Evolutionary conservation across 805 yeast species (phyloP), one percentile per base, ranked within the genome.

Genomic region (Isabelozyma rhagii): DNA sequence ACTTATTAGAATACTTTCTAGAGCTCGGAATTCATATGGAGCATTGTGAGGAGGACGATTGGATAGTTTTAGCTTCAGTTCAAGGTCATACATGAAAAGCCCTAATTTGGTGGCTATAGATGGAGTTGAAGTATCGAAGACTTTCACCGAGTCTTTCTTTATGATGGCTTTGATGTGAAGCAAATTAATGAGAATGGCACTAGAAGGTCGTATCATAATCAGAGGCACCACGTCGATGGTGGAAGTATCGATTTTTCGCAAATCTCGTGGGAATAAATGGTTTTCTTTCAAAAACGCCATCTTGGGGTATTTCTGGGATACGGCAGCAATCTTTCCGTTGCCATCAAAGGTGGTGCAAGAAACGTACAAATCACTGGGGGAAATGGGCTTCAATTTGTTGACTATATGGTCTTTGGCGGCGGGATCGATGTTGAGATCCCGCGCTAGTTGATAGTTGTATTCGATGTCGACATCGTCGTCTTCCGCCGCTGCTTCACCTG

Each of bases 141-240:
- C 79, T 69, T 88, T 78, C 8, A 94, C 96, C 54, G 78, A 73
- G 59, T 93, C 89, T 41, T 81, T 78, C 58, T 87, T 88, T n/a
- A 94, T 82, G 44, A 94, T 75, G 1, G 97, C 98, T 55, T 94
- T 87, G 45, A 94, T 90, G 63, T 92, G 94, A 39, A 94, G 70
- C 60, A 94, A 68, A 62, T 91, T 92, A 45, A 94, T 83, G 47
- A 94, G 72, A 15, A 93, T 87, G 47, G 96, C 86, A 54, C 81
- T 80, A 25, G 81, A 77, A n/a, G 72, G 60, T 51, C 97, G 78
- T 18, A 91, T 90, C 51, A 92, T 84, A 43, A 94, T 86, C 15
- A 90, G 83, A 0, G 99, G 99, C 3, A 92, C 92, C 17, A 93
- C 89, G 66, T 90, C 96, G 48, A 81, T 78, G 39, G 82, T 72